phyloP scores from a whole-genome alignment of 2,329 filamentous ascomycete genomes.

The Paracorniculantispora psalliotae region DNA sequence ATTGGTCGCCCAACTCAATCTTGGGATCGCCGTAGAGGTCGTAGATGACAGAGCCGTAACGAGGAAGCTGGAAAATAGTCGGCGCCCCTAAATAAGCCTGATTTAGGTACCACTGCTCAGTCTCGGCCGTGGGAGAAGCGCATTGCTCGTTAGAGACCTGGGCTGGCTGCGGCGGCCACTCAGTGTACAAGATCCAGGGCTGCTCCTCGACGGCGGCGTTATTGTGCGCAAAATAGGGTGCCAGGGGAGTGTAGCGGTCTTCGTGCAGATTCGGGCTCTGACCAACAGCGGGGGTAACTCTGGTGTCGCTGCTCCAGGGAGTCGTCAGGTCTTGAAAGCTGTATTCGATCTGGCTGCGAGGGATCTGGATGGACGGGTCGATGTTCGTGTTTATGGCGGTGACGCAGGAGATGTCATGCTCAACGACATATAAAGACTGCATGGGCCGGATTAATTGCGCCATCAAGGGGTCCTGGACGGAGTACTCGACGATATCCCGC shows the following conservation, averaged over 20 bases:
- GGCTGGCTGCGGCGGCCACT: slow-evolving; percentile 35
- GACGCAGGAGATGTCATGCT: slow-evolving; percentile 57
- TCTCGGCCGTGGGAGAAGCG: slow-evolving; percentile 35
- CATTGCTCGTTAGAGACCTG: slow-evolving; percentile 27
- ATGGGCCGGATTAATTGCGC: slow-evolving; percentile 44
- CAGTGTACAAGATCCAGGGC: slow-evolving; percentile 39
- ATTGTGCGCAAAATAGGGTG: slow-evolving; percentile 43
- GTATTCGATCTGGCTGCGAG: slow-evolving; percentile 47
- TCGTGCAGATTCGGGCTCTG: slow-evolving; percentile 51
- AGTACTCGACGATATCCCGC: slow-evolving; percentile 39
- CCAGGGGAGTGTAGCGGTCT: slow-evolving; percentile 51
- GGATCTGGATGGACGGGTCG: slow-evolving; percentile 47
- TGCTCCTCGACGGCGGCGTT: slow-evolving; percentile 44
- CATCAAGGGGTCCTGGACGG: slow-evolving; percentile 32
- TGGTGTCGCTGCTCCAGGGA: slow-evolving; percentile 55
- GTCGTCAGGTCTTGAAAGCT: slow-evolving; percentile 41
- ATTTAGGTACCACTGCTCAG: slow-evolving; percentile 54
- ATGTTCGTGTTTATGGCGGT: slow-evolving; percentile 56
- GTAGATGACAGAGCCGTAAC: slow-evolving; percentile 46
- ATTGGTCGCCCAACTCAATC: slow-evolving; percentile 53
- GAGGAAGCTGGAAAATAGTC: slow-evolving; percentile 47
- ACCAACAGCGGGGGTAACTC: slow-evolving; percentile 51
- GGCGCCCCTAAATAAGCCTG: slow-evolving; percentile 53
- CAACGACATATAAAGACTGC: slow-evolving; percentile 52
- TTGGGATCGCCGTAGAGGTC: slow-evolving; percentile 49